These are phyloP conservation scores for Fusarium albosuccineum DNA, from an alignment of 2,329 filamentous ascomycete genomes.

Conservation along the genomic window DNA sequence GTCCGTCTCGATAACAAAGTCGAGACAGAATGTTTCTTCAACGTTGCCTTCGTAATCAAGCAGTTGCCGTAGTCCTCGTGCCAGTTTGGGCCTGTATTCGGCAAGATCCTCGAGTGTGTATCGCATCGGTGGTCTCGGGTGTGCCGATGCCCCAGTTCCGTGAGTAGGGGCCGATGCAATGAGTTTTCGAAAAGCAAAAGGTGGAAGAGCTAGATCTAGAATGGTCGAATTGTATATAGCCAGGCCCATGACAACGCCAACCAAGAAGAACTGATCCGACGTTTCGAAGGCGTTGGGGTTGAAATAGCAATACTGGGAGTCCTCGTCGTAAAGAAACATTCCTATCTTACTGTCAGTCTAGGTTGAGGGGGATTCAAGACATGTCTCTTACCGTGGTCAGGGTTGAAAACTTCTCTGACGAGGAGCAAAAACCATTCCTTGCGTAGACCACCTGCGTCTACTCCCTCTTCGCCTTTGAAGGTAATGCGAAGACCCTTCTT, in stretches of 20 bases:
- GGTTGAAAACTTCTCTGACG: slow-evolving; percentile 90
- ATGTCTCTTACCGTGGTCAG: slow-evolving; percentile 78
- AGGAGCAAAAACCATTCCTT: slow-evolving; percentile 97
- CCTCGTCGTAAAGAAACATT: slow-evolving; percentile 93
- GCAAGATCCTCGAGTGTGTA: slow-evolving; percentile 86
- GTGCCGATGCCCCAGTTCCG: slow-evolving; percentile 65
- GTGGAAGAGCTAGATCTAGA: slow-evolving; percentile 86
- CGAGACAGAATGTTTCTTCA: slow-evolving; percentile 81
- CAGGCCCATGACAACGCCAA: slow-evolving; percentile 87
- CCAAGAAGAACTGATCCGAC: slow-evolving; percentile 90
- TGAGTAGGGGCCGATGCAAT: slow-evolving; percentile 79
- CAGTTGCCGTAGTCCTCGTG: slow-evolving; percentile 79
- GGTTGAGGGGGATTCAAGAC: slow-evolving; percentile 8
- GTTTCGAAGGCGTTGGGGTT: slow-evolving; percentile 91
- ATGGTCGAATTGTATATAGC: slow-evolving; percentile 97
- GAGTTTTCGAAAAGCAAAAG: slow-evolving; percentile 90
- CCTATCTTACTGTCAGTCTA: slow-evolving; percentile 61
- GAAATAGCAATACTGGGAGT: slow-evolving; percentile 93
- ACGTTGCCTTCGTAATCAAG: slow-evolving; percentile 89
- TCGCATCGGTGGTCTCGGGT: slow-evolving; percentile 72
- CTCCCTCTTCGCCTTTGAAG: slow-evolving; percentile 89
- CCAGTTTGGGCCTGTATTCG: slow-evolving; percentile 82
- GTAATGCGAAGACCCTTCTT: slow-evolving; percentile 91
- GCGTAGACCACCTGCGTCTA: slow-evolving; percentile 88
- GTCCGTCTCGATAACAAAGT: slow-evolving; percentile 83